Evolutionary conservation across 768 basidiomycete species (phyloP), one percentile per base, ranked within the genome.

Genomic region (Nidula microcarpa): DNA sequence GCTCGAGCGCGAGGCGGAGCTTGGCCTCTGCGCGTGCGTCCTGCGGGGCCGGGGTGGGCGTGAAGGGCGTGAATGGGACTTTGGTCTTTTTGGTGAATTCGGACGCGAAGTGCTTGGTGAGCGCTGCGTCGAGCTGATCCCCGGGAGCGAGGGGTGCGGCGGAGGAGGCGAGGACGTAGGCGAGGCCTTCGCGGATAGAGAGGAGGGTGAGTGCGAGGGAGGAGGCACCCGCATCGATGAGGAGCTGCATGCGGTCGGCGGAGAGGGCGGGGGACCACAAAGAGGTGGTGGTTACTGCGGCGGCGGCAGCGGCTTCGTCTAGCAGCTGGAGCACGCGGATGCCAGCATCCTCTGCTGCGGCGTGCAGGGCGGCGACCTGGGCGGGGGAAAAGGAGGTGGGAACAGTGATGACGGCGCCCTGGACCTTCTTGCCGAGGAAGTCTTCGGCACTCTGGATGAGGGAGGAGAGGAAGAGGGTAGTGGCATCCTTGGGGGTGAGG

Each of bases 11-110:
- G 17, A 98, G 83, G 8, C 89, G 82, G 30, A 99, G 84, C 65
- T 95, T 96, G n/a, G 93, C 91, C 62, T 93, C 88, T 0, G 95
- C 91, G 18, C 97, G 90, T 62, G 84, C 78, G 70, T 94, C 89
- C 33, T 75, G 73, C 1, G 51, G 16, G 14, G 74, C 58, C 17
- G 82, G 74, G 2, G 75, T 74, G 5, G 86, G 72, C 1, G 87
- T 85, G 51, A 75, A 81, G 13, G 93, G 77, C 7, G 78, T 71
- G 43, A 97, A 75, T 0, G 86, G 73, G 18, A 81, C 80, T 68
- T 91, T 93, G 14, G 89, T 94, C 75, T 97, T 99, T 74, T 98
- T 98, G 48, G 90, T 91, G 69, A 99, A 99, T 58, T 99, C 96
- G 65, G 93, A 86, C 50, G 90, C 85, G 68, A 99, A 97, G 76